Percentiles rank a stretch among this genome's conserved stretches.
Evolutionary conservation across 176 grass and related monocot genomes (phyloP).

Genomic region (Cocos nucifera): DNA sequence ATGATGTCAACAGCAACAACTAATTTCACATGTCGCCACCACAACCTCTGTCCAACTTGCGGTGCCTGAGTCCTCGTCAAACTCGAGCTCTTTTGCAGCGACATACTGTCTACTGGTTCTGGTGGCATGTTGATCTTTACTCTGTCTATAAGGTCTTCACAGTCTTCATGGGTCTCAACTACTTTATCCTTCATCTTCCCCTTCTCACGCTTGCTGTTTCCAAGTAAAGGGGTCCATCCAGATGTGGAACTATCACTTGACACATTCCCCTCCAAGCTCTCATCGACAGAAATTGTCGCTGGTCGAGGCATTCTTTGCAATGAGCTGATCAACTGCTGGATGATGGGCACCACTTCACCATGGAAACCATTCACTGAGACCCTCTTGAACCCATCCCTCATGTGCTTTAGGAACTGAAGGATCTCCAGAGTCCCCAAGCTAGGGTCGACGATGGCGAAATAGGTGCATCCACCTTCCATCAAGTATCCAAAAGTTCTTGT

Average conservation of each 20-base stretch:
- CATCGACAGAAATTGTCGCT: slow-evolving; percentile 23
- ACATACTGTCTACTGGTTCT: slow-evolving; percentile 33
- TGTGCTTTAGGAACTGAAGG: slow-evolving; percentile 60
- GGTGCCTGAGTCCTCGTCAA: slow-evolving; percentile 34
- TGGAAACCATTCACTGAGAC: slow-evolving; percentile 32
- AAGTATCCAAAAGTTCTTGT: slow-evolving; percentile 56
- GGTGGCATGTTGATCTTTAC: slow-evolving; percentile 42
- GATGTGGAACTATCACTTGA: slow-evolving; percentile 22
- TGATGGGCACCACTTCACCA: slow-evolving; percentile 46
- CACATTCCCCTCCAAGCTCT: slow-evolving; percentile 14
- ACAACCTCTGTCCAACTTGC: slow-evolving; percentile 27
- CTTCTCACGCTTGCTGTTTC: slow-evolving; percentile 31
- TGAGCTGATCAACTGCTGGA: slow-evolving; percentile 59
- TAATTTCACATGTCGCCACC: slow-evolving; percentile 65
- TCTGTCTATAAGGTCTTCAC: slow-evolving; percentile 25
- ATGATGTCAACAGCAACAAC: slow-evolving; percentile 40
- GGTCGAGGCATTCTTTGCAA: slow-evolving; percentile 76
- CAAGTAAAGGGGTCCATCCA: slow-evolving; percentile 57
- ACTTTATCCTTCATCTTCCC: slow-evolving; percentile 43
- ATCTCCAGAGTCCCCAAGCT: slow-evolving; percentile 52
- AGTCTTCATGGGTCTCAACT: not conserved
- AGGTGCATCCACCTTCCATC: slow-evolving; percentile 47
- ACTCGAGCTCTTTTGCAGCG: slow-evolving; percentile 39
- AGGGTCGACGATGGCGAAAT: slow-evolving; percentile 83
- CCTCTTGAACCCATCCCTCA: slow-evolving; percentile 40